phyloP scores from a whole-genome alignment of 1,284 basidiomycete species.

The Bjerkandera adusta region DNA sequence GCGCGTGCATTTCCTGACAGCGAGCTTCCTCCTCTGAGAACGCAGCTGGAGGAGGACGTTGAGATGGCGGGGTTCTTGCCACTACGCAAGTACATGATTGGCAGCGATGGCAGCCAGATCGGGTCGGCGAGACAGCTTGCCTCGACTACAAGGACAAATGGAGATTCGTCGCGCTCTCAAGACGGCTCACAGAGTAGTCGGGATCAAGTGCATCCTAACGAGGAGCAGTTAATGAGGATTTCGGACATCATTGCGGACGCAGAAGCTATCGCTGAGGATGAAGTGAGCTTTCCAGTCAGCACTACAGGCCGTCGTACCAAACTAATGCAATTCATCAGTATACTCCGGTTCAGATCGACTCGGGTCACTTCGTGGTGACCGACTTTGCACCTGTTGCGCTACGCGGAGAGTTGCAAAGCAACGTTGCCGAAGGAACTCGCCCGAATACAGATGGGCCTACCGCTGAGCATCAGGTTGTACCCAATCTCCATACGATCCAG shows the following conservation, averaged over 20 bases:
- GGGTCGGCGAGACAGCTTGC: constrained; percentile 19
- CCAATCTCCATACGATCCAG: not conserved
- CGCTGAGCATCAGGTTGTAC: too few species aligned
- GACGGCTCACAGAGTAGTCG: constrained; percentile 19
- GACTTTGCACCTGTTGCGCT: too few species aligned
- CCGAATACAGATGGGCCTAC: too few species aligned
- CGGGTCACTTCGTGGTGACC: constrained; percentile 18
- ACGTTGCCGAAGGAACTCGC: too few species aligned
- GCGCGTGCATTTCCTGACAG: constrained; percentile 68
- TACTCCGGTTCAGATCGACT: constrained; percentile 39
- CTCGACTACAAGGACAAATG: too few species aligned
- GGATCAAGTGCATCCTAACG: constrained; percentile 86
- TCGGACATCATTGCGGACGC: constrained; percentile 83
- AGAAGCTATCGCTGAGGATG: constrained; percentile 53
- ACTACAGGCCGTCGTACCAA: not conserved
- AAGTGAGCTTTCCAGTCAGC: constrained; percentile 39
- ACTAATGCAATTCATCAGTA: constrained; percentile 24
- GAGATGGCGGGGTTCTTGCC: constrained; percentile 91
- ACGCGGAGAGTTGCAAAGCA: too few species aligned
- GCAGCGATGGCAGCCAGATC: constrained; percentile 24
- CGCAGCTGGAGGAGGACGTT: constrained; percentile 87
- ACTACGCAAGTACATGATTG: constrained; percentile 54
- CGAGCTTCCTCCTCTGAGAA: constrained; percentile 59
- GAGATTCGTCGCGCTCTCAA: constrained; percentile 14
- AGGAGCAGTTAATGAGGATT: constrained; percentile 93